A percentile compares a stretch with the other conserved stretches of the same genome.
Evolutionary conservation across 768 basidiomycete species (phyloP).

Genomic region (Phaeotremella skinneri): DNA sequence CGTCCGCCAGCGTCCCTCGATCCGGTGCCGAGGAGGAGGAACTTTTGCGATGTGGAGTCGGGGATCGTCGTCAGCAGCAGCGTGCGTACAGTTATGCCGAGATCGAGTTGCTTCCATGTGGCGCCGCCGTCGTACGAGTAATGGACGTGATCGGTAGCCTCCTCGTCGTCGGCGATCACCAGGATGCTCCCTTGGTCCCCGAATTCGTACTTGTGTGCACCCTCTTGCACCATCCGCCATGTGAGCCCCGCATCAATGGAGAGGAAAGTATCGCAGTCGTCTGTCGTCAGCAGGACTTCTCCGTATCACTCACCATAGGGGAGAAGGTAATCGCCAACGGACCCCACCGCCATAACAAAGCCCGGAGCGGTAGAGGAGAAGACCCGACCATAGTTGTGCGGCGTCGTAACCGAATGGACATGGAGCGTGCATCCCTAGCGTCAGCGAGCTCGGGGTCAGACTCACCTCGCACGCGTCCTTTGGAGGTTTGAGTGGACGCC

Average conservation of each 20-base stretch:
- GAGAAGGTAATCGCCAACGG: slow-evolving; percentile 65
- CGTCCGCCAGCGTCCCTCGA: slow-evolving; percentile 61
- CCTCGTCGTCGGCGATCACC: slow-evolving; percentile 82
- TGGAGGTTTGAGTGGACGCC: slow-evolving; percentile 68
- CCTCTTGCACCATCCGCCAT: slow-evolving; percentile 72
- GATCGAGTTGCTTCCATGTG: slow-evolving; percentile 70
- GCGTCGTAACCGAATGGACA: slow-evolving; percentile 84
- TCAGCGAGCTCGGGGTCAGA: too few relatives aligned
- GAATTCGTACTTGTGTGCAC: slow-evolving; percentile 93
- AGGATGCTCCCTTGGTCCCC: slow-evolving; percentile 82
- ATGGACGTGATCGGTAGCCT: slow-evolving; percentile 62
- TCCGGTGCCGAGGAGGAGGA: slow-evolving; percentile 79
- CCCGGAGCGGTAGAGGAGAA: slow-evolving; percentile 96
- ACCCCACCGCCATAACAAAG: slow-evolving; percentile 94
- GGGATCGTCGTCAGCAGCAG: slow-evolving; percentile 81
- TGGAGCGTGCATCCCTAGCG: slow-evolving; percentile 82
- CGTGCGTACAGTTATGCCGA: slow-evolving; percentile 70
- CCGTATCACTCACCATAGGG: slow-evolving; percentile 57
- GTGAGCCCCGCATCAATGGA: slow-evolving; percentile 82
- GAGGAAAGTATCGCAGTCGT: slow-evolving; percentile 88
- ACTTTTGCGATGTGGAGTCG: slow-evolving; percentile 95
- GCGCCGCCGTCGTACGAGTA: slow-evolving; percentile 82
- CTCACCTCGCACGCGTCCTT: slow-evolving; percentile 63
- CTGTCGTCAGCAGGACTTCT: slow-evolving; percentile 17
- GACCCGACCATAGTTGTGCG: slow-evolving; percentile 89